These are phyloP conservation scores for Porodaedalea pini DNA, from an alignment of 1,284 basidiomycete species.

Conservation along the genomic window DNA sequence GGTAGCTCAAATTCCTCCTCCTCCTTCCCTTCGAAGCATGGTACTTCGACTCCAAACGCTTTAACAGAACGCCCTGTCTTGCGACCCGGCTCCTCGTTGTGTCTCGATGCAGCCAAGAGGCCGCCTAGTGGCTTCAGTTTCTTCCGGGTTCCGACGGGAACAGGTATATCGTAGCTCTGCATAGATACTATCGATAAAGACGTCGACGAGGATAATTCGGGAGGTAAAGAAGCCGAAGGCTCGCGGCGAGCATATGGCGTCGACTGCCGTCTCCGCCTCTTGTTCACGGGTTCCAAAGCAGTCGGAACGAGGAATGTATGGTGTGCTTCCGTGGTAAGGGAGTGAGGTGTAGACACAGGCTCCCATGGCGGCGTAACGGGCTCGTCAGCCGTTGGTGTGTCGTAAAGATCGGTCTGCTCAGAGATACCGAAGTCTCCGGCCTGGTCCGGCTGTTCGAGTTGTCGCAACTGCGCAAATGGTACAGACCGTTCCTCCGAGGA, in stretches of 20 bases:
- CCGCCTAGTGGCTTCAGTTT: background rate
- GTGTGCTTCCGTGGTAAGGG: background rate
- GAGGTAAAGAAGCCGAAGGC: background rate
- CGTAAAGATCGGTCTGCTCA: background rate
- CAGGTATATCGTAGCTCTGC: constrained; percentile 1
- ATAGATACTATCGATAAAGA: constrained; percentile 1
- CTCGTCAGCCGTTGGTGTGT: background rate
- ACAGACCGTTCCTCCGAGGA: background rate
- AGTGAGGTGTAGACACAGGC: background rate
- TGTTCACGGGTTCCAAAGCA: background rate
- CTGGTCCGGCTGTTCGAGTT: background rate
- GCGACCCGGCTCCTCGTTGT: constrained; percentile 13
- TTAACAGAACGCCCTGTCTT: constrained; percentile 11
- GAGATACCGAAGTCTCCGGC: background rate
- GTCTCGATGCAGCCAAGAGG: constrained; percentile 11
- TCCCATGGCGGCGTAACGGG: background rate
- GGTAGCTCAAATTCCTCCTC: constrained; percentile 15
- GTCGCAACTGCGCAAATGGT: background rate
- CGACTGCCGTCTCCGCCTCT: background rate
- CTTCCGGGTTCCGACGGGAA: background rate
- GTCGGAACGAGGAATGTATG: background rate
- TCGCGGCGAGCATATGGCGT: background rate
- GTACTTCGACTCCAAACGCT: constrained; percentile 17
- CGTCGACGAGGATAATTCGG: background rate
- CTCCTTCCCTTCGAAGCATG: background rate